phyloP scores from a whole-genome alignment of 495 filamentous ascomycete species.

The Neurospora sp. region DNA sequence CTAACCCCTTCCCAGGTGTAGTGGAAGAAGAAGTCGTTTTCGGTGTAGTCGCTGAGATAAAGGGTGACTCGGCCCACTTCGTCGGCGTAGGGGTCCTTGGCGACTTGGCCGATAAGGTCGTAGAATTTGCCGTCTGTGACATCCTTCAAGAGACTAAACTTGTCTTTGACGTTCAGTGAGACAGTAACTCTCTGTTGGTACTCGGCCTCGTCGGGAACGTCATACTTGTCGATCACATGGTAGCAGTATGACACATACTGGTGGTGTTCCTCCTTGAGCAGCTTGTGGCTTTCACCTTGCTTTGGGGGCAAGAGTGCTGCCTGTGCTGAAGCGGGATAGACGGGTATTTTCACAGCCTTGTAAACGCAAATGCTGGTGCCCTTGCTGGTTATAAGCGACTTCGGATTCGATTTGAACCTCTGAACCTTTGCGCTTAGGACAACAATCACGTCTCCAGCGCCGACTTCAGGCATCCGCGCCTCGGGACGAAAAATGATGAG shows the following conservation, averaged over 20 bases:
- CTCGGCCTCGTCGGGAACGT: conserved; percentile 31
- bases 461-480: conserved; percentile 29
- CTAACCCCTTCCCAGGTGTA: conserved; percentile 38
- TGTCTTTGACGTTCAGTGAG: conserved; percentile 37
- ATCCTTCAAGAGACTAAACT: conserved; percentile 58
- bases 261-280: conserved; percentile 16
- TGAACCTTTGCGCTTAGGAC: conserved; percentile 28
- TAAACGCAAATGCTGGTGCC: conserved; percentile 29
- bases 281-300: background rate
- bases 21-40: conserved; percentile 49
- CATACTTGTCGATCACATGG: conserved; percentile 28
- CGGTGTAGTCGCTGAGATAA: conserved; percentile 82
- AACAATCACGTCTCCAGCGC: conserved; percentile 31
- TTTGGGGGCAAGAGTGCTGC: conserved; percentile 15
- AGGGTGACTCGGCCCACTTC: conserved; percentile 44
- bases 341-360: conserved; percentile 28
- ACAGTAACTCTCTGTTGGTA: conserved; percentile 32
- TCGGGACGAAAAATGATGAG: conserved; percentile 34
- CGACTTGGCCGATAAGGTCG: conserved; percentile 68
- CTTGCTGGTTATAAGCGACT: conserved; percentile 31
- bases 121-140: conserved; percentile 45
- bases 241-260: conserved; percentile 33
- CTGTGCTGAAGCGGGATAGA: conserved; percentile 23
- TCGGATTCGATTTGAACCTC: conserved; percentile 1
- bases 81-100: conserved; percentile 46